Evolutionary conservation across 768 basidiomycete genomes (phyloP), one percentile per base, ranked within the genome.

Genomic region (Hygrophorus russula): DNA sequence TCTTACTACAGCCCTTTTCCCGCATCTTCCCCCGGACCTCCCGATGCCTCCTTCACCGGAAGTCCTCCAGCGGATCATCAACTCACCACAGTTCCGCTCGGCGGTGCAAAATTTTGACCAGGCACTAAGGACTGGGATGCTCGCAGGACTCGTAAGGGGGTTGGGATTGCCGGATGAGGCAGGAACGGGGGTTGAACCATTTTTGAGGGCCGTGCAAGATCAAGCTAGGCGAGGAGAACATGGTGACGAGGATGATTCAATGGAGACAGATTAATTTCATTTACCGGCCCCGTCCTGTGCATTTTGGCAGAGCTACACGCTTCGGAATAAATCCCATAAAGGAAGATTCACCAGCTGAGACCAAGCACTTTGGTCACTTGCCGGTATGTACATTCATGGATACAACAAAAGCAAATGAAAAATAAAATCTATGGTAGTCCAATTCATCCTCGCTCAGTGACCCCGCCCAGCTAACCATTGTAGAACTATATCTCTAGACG

Each of bases 111-210:
- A 74, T 56, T 73, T 96, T 37, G 91, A 96, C 56, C 80, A 83
- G 54, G 91, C 89, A 5, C 66, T 96, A 43, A 67, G 81, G 39
- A 91, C 85, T 0, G 91, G 91, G 6, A 61, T 89, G 40, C 64
- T 92, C 2, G 80, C 79, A 5, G 76, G 71, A 1, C 67, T 93
- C 14, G 87, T 94, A 45, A 66, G 79, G 28, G 73, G 78, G 18
- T 66, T 96, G 5, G 91, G 90, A 2, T 63, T 96, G 30, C 86
- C 88, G 0, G 87, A 84, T 54, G 83, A 82, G 52, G 91, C 91
- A 6, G 91, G 89, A 0, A 71, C 70, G 4, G 78, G 88, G 3
- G 69, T 92, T 4, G 75, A 66, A 33, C 78, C 86, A 4, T 94
- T 94, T 60, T 65, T 96, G 59, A 70, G 78, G 31, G 89, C 86